A percentile compares a stretch with the other conserved stretches of the same genome.
These are phyloP conservation scores for Rhodomyrtus tomentosa DNA, from an alignment of 345 rosid genomes.

Conservation along the genomic window DNA sequence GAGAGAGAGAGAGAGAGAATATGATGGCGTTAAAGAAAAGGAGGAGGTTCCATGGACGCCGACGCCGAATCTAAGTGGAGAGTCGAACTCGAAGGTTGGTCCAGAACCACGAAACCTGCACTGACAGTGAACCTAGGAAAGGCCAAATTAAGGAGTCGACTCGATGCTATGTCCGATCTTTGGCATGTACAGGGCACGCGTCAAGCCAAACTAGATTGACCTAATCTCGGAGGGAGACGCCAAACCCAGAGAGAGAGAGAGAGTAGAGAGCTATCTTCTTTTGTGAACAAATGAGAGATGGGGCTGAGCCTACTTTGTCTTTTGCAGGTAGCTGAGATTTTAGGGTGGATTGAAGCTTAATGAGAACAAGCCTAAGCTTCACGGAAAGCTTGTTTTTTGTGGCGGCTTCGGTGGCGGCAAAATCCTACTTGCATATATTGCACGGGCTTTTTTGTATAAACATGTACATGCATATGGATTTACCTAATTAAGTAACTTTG, in stretches of 20 bases:
- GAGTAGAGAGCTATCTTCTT: too few relatives aligned
- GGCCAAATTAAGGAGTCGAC: background rate
- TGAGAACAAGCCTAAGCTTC: background rate
- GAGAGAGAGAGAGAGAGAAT: background rate
- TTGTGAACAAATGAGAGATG: background rate
- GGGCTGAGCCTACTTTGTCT: background rate
- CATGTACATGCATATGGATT: background rate
- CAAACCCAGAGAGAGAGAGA: background rate
- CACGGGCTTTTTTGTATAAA: background rate
- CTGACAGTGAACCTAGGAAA: background rate
- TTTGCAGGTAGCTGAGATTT: background rate
- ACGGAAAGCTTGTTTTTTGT: background rate
- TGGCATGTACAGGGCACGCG: background rate
- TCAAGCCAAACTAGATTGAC: slow-evolving; percentile 10
- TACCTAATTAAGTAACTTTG: background rate
- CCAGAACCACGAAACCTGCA: background rate
- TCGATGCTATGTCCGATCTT: background rate
- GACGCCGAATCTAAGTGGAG: background rate
- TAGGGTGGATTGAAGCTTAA: background rate
- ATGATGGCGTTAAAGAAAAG: background rate
- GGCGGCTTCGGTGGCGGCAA: background rate
- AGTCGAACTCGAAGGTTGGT: background rate
- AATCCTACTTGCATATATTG: background rate
- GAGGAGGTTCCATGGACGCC: background rate
- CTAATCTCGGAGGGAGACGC: background rate